Conservation (phyloP, 2,329 filamentous ascomycete species). For the Thermothelomyces thermophilus region DNA sequence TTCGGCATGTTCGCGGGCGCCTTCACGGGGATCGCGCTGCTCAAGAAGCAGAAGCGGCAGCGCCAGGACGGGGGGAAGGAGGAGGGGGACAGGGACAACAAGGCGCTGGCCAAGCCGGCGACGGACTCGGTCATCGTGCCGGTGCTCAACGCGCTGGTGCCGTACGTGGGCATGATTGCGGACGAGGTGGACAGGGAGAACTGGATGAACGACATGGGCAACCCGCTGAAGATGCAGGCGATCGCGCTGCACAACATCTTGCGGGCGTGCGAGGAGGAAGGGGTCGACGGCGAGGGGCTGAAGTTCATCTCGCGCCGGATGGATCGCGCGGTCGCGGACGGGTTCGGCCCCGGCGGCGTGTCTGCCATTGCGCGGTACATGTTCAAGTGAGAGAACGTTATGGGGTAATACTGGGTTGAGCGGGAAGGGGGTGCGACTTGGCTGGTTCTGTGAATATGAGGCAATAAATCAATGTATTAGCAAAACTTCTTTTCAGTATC, state of each 20-base stretch:
- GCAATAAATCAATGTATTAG: too few relatives aligned
- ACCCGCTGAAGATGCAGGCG: slow-evolving; percentile 26
- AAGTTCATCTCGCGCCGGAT: slow-evolving; percentile 6
- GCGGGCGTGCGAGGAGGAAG: slow-evolving; percentile 23
- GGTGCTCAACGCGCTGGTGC: slow-evolving; percentile 24
- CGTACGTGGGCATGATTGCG: slow-evolving; percentile 22
- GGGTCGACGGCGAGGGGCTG: slow-evolving; percentile 17
- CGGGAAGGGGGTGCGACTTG: too few relatives aligned
- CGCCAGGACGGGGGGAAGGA: background rate
- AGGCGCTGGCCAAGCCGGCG: slow-evolving; percentile 1
- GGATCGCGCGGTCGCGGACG: slow-evolving; percentile 12
- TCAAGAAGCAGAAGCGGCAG: slow-evolving; percentile 19
- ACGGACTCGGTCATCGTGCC: slow-evolving; percentile 21
- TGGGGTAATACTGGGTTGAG: too few relatives aligned
- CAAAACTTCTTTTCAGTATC: too few relatives aligned
- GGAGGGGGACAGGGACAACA: slow-evolving; percentile 12
- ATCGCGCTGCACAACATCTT: slow-evolving; percentile 24
- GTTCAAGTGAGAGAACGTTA: background rate
- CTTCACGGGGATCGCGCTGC: slow-evolving; percentile 23
- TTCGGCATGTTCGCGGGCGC: slow-evolving; percentile 27
- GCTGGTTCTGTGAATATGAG: too few relatives aligned
- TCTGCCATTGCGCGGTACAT: slow-evolving; percentile 6
- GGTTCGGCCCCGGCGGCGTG: slow-evolving; percentile 8
- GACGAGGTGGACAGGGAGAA: slow-evolving; percentile 21
- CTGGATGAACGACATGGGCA: slow-evolving; percentile 25